Evolutionary conservation across 2,329 filamentous ascomycete species (phyloP), one percentile per base, ranked within the genome.

Genomic region (Microdochium paspali): DNA sequence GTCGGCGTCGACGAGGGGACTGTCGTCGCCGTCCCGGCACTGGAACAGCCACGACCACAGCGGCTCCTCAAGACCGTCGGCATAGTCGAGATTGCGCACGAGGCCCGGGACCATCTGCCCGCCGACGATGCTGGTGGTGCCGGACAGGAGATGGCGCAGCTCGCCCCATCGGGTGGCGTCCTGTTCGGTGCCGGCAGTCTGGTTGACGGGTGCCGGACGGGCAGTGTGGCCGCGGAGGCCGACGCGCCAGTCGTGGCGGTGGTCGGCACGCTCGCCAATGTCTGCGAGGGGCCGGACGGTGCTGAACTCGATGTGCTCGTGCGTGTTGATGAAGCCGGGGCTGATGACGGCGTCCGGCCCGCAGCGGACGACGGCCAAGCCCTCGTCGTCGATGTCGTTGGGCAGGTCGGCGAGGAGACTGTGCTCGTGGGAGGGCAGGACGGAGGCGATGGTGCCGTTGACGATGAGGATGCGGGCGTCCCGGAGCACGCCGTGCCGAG

Each of bases 241-340:
- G 1, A 55, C 12, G 9, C 59, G 56, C 59, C 59, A 62, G 52
- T 62, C 58, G 24, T 62, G 58, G n/a, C 59, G 58, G 40, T 61
- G 56, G 35, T 49, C 24, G 20, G 45, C 48, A 40, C 53, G 50
- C 43, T 56, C 55, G 12, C 56, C 56, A 26, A 54, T 49, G 44
- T 57, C 56, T 1, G 49, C 42, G 23, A 61, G 52, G 5, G 59
- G 59, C 12, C 24, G 46, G 45, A 57, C 51, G 20, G 57, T 58
- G 2, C 56, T 52, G 47, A 49, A 61, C 13, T 50, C 54, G 47
- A 61, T 56, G 49, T 61, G 59, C 46, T 61, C 58, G 44, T 61
- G 59, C 2, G 56, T 54, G 49, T 61, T 61, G 54, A 61, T 56
- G 49, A 61, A 61, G 26, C 58, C 59, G 0, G 59, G 58, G 2